Percentiles rank a stretch among this genome's conserved stretches.
Evolutionary conservation across 768 basidiomycete species (phyloP).

Genomic region (Mrakia gelida): DNA sequence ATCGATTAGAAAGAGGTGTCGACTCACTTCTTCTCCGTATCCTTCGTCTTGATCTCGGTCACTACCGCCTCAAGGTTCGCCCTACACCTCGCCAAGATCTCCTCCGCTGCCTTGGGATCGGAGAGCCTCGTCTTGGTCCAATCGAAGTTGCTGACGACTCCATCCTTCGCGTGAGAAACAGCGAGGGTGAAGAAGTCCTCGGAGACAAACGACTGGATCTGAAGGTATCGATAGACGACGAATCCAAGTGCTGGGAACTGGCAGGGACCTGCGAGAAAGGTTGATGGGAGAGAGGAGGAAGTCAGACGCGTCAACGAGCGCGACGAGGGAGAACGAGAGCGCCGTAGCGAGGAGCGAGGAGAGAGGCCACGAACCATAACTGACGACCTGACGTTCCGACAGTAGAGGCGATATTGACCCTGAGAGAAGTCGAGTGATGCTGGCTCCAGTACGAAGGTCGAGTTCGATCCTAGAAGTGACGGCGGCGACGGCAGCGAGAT

Average conservation of each 20-base stretch:
- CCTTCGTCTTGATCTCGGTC: conserved; percentile 72
- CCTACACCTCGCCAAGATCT: conserved; percentile 68
- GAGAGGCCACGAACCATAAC: conserved; percentile 63
- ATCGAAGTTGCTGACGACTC: conserved; percentile 64
- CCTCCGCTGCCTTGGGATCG: conserved; percentile 60
- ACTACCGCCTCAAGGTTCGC: conserved; percentile 65
- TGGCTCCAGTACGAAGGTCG: conserved; percentile 86
- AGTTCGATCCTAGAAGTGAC: conserved; percentile 84
- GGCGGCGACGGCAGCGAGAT: conserved; percentile 77
- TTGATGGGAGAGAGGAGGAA: neutral
- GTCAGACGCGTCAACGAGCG: too few species aligned
- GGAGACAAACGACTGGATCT: conserved; percentile 76
- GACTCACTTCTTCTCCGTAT: conserved; percentile 82
- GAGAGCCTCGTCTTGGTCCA: conserved; percentile 87
- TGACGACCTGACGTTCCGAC: conserved; percentile 68
- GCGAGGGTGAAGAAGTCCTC: conserved; percentile 92
- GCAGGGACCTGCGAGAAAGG: conserved; percentile 67
- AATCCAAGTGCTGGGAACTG: conserved; percentile 98
- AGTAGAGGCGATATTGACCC: conserved; percentile 34
- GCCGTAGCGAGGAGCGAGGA: neutral
- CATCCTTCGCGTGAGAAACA: conserved; percentile 58
- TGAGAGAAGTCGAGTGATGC: conserved; percentile 91
- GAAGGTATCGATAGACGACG: conserved; percentile 85
- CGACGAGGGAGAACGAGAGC: too few species aligned
- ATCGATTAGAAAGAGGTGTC: neutral